Base-by-base conservation (phyloP, 176 grass and related monocot genomes). In the Cenchrus purpureus region DNA sequence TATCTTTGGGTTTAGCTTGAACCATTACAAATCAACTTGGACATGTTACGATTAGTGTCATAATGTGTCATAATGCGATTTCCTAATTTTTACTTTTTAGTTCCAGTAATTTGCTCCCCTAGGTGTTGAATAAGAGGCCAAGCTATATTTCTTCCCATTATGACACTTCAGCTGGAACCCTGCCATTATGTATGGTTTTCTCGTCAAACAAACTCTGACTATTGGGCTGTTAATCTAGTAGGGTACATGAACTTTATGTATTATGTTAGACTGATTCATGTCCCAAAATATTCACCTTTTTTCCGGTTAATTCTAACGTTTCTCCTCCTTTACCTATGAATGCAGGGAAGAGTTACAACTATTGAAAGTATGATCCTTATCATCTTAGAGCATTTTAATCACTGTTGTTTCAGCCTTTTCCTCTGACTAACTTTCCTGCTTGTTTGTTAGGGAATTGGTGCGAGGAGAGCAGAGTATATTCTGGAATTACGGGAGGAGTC, bases 261-360 rank as follows among this genome's bases (percentile, higher is more conserved):
- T 32, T 32, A 32, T n/a, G 44, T 69, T 61, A 74, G 22, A 72
- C 60, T 84, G 44, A 53, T 19, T 55, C 73, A 20, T 58, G 3
- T 67, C 17, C 62, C 62, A 83, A 63, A 4, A 61, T 81, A 65
- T 76, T 64, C 31, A 71, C 10, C 67, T 68, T 52, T 45, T 67
- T 79, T 6, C 11, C 0, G 14, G 14, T 76, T 78, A 57, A 79
- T 80, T 74, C 65, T 88, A 88, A 91, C 72, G 85, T 79, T 61
- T 79, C 2, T 79, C 31, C 71, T 65, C 59, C 59, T 78, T 88
- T 82, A 80, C 71, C 14, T 70, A 63, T 88, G 58, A 76, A 71
- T 92, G 22, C 88, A 99, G 97, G 86, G 97, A 96, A 83, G 94
- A 99, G 72, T 92, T 99, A 34, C 91, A 90, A 14, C 84, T 87